Evolutionary conservation across 2,329 filamentous ascomycete species (phyloP), one percentile per base, ranked within the genome.

Genomic region (Chaetothyriales sp.): DNA sequence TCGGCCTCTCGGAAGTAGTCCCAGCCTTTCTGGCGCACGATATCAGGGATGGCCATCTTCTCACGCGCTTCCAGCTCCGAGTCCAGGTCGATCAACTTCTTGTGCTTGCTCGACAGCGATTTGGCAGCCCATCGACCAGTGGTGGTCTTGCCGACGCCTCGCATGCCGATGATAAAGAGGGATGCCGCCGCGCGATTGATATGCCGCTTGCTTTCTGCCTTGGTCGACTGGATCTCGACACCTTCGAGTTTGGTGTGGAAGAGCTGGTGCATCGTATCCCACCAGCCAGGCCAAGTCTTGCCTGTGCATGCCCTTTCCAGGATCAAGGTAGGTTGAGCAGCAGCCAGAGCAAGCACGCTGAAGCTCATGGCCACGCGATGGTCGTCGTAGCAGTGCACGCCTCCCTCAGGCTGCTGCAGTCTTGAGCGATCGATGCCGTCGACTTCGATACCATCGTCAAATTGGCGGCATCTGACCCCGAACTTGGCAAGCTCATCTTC

Each of bases 211-310:
- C 66, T 64, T 5, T 62, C 63, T 52, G 65, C 69, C 26, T 59
- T 66, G 5, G 58, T 53, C 49, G 59, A 62, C 42, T 64, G 64
- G 15, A 72, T 60, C 59, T 93, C 87, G 36, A 82, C 78, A 10
- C 92, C 92, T 53, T 82, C 77, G n/a, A 96, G 71, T 25, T 75
- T 69, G 25, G 85, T 84, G 32, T 80, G 75, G 71, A 95, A 98
- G 12, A 79, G 77, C 58, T 84, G 80, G 19, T 82, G 81, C 51
- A 96, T 70, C 18, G 82, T 80, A 66, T 98, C 92, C 92, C 92
- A 98, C 87, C 92, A 98, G 8, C 90, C 92, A 0, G 92, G 92
- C 92, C 92, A 98, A 2, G 92, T 98, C 74, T 98, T 98, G 43
- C 85, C 89, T 2, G 87, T 86, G 64, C 92, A 98, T 62, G 95